A percentile compares a stretch with the other conserved stretches of the same genome.
These are phyloP conservation scores for Ascochyta koolunga DNA, from an alignment of 2,329 filamentous ascomycete species.

Conservation along the genomic window DNA sequence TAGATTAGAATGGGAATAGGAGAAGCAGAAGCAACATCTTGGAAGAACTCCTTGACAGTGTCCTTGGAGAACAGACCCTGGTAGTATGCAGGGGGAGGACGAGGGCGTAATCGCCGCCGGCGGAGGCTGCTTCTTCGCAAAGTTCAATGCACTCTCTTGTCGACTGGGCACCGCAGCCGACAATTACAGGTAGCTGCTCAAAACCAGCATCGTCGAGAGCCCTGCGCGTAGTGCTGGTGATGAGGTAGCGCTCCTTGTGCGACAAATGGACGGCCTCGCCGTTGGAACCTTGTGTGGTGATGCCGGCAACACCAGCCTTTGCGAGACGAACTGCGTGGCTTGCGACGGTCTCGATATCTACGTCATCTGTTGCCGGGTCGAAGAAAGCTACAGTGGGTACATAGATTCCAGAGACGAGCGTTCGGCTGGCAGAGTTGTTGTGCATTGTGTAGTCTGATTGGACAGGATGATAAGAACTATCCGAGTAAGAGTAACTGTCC, in stretches of 20 bases:
- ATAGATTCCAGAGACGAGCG: constrained; percentile 51
- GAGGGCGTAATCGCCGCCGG: constrained; percentile 77
- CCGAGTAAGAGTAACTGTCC: constrained; percentile 39
- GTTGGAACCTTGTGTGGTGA: constrained; percentile 81
- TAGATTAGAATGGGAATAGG: constrained; percentile 72
- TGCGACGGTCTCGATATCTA: constrained; percentile 49
- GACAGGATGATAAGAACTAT: constrained; percentile 41
- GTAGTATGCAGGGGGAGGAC: constrained; percentile 81
- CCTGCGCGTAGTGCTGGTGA: constrained; percentile 72
- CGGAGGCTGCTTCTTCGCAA: constrained; percentile 70
- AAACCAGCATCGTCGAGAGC: constrained; percentile 72
- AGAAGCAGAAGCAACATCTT: constrained; percentile 65
- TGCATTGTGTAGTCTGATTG: constrained; percentile 44
- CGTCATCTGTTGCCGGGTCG: constrained; percentile 48
- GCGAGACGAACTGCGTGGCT: constrained; percentile 70
- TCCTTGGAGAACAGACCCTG: constrained; percentile 67
- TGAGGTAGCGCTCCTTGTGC: constrained; percentile 69
- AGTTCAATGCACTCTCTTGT: constrained; percentile 74
- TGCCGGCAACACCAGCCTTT: constrained; percentile 71
- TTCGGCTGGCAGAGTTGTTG: constrained; percentile 47
- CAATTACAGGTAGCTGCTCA: constrained; percentile 71
- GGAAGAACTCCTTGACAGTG: constrained; percentile 68
- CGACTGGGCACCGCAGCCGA: constrained; percentile 76
- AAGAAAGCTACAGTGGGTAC: constrained; percentile 55
- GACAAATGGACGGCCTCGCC: constrained; percentile 82